phyloP scores from a whole-genome alignment of 139 green algal species.

The Chara braunii region DNA sequence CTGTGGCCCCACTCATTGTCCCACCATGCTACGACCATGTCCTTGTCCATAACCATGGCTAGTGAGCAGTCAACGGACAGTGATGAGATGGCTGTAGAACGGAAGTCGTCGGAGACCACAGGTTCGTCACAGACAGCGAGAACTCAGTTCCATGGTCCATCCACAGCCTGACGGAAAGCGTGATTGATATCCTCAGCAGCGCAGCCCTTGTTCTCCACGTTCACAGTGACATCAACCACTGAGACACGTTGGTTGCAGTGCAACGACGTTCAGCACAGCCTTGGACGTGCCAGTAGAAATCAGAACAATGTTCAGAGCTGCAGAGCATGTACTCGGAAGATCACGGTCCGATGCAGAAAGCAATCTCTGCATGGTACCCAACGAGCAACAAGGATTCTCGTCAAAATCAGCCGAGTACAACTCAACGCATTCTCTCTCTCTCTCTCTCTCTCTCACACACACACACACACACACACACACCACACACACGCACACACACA shows the following conservation, averaged over 20 bases:
- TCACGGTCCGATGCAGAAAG: constrained; percentile 47
- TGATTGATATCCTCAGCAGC: constrained; percentile 42
- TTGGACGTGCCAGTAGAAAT: constrained; percentile 48
- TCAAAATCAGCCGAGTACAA: too few species aligned
- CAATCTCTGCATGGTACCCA: too few species aligned
- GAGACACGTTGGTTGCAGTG: constrained; percentile 47
- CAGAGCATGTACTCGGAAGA: constrained; percentile 39
- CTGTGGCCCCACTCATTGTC: constrained; percentile 91
- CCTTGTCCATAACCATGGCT: constrained; percentile 98
- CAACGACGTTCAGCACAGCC: constrained; percentile 49
- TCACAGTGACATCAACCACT: constrained; percentile 48
- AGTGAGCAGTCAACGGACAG: constrained; percentile 84
- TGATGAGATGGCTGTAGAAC: constrained; percentile 63
- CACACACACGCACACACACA: too few species aligned
- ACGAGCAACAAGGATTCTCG: too few species aligned
- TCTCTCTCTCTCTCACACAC: too few species aligned
- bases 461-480: too few species aligned
- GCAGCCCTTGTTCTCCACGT: constrained; percentile 50
- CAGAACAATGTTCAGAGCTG: constrained; percentile 47
- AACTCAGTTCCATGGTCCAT: constrained; percentile 49
- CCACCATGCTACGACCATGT: constrained; percentile 94
- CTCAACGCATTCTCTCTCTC: too few species aligned
- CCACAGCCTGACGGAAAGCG: constrained; percentile 37
- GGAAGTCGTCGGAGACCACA: constrained; percentile 90
- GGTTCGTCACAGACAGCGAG: constrained; percentile 80